These are phyloP conservation scores for Candida ascalaphidarum DNA, from an alignment of 805 yeast species.

Conservation along the genomic window DNA sequence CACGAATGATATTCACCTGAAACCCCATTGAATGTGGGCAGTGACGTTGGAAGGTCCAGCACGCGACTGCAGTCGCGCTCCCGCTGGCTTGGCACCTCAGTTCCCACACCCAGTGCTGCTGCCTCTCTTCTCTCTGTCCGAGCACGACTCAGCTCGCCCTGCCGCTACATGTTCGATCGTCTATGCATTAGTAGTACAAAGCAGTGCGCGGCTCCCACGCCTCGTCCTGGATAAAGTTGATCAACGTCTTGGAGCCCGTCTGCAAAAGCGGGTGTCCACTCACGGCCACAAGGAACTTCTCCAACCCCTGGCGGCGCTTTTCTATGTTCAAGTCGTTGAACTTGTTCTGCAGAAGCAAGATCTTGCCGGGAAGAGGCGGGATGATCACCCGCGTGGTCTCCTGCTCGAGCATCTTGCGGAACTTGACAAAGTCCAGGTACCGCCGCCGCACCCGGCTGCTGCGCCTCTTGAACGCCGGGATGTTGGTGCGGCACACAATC, in stretches of 20 bases:
- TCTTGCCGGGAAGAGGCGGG: constrained; percentile 89
- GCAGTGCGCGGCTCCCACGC: constrained; percentile 45
- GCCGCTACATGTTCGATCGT: too few relatives aligned
- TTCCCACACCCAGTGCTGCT: too few relatives aligned
- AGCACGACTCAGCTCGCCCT: too few relatives aligned
- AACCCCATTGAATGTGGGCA: too few relatives aligned
- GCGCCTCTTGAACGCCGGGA: constrained; percentile 73
- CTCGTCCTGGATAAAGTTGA: constrained; percentile 83
- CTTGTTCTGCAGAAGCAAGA: constrained; percentile 52
- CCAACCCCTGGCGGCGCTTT: constrained; percentile 74
- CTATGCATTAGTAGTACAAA: constrained; percentile 11
- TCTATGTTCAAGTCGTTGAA: constrained; percentile 81
- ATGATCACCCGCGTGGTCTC: constrained; percentile 76
- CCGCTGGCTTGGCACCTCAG: too few relatives aligned
- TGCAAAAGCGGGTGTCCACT: constrained; percentile 93
- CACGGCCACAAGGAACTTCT: constrained; percentile 65
- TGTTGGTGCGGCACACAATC: constrained; percentile 75
- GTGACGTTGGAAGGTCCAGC: too few relatives aligned
- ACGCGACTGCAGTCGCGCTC: too few relatives aligned
- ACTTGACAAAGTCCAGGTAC: constrained; percentile 82
- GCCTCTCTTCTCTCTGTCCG: too few relatives aligned
- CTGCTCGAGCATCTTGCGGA: constrained; percentile 62
- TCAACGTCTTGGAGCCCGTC: constrained; percentile 70
- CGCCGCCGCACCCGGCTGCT: constrained; percentile 70
- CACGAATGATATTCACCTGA: too few relatives aligned